These are phyloP conservation scores for Citrus reticulata DNA, from an alignment of 345 rosid genomes.

Conservation along the genomic window DNA sequence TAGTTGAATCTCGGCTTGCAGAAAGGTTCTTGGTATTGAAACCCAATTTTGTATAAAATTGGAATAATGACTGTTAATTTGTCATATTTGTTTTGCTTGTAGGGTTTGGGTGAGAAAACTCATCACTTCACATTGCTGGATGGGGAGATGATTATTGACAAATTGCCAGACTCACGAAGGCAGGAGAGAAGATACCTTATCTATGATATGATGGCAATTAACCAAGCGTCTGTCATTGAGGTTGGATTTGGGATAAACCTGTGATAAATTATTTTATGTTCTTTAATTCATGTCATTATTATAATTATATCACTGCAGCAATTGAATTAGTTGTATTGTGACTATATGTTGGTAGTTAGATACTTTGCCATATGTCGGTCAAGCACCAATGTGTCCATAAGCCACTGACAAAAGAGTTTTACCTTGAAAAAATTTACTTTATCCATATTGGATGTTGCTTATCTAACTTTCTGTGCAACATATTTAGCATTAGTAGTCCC, in stretches of 20 bases:
- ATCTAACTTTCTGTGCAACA: neutral
- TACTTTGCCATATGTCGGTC: neutral
- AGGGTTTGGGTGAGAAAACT: constrained; percentile 72
- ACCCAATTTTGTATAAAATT: neutral
- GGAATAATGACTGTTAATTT: constrained; percentile 7
- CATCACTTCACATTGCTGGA: constrained; percentile 92
- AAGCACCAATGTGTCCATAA: neutral
- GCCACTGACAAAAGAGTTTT: neutral
- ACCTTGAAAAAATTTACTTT: neutral
- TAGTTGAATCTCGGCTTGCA: constrained; percentile 11
- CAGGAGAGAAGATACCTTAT: constrained; percentile 98
- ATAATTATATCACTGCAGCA: neutral
- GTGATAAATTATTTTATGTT: neutral
- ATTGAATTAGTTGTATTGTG: neutral
- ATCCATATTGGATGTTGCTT: neutral
- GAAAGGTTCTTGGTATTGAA: constrained; percentile 1
- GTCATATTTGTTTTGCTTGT: constrained; percentile 21
- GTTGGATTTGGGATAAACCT: constrained; percentile 33
- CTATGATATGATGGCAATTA: constrained; percentile 90
- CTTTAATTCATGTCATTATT: neutral
- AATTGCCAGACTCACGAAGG: constrained; percentile 80
- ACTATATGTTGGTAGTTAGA: neutral
- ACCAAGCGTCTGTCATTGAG: constrained; percentile 70
- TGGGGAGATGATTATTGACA: constrained; percentile 98
- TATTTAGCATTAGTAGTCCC: neutral